Percentiles rank a stretch among this genome's conserved stretches.
Evolutionary conservation across 2,329 filamentous ascomycete genomes (phyloP).

Genomic region (Teratosphaeria epicoccoides): DNA sequence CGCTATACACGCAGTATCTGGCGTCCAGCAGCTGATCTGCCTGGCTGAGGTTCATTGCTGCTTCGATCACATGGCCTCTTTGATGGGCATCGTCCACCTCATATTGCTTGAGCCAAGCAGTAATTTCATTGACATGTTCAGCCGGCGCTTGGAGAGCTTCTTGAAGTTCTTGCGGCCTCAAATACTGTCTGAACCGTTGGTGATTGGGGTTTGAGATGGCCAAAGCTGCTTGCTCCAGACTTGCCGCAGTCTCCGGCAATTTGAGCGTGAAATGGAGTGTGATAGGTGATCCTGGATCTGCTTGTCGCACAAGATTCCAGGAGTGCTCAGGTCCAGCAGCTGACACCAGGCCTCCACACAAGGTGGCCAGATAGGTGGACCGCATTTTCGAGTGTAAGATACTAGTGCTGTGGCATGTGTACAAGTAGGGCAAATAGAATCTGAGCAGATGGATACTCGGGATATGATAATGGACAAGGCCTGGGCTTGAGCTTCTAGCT

Average conservation of each 20-base stretch:
- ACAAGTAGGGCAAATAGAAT: no score
- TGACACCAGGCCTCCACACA: background rate
- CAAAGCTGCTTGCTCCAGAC: background rate
- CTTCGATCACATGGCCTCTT: slow-evolving; percentile 9
- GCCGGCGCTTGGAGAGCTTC: background rate
- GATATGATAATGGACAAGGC: no score
- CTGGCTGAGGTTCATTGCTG: slow-evolving; percentile 10
- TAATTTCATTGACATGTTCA: background rate
- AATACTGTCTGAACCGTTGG: background rate
- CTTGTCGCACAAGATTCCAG: background rate
- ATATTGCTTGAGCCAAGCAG: background rate
- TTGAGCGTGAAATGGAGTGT: background rate
- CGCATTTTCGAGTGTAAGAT: no score
- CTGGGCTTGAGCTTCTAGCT: no score
- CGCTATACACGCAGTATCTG: slow-evolving; percentile 11
- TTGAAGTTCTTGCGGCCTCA: background rate
- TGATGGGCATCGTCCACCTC: background rate
- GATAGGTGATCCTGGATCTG: background rate
- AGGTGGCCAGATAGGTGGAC: no score
- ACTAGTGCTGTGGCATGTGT: no score
- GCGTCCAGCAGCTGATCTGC: slow-evolving; percentile 15
- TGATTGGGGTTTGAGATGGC: background rate
- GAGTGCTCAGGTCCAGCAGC: background rate
- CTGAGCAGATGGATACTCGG: no score
- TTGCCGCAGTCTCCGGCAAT: background rate